Conservation (phyloP, 1,139 yeast genomes). For the Blastobotrys raffinosifermentans region DNA sequence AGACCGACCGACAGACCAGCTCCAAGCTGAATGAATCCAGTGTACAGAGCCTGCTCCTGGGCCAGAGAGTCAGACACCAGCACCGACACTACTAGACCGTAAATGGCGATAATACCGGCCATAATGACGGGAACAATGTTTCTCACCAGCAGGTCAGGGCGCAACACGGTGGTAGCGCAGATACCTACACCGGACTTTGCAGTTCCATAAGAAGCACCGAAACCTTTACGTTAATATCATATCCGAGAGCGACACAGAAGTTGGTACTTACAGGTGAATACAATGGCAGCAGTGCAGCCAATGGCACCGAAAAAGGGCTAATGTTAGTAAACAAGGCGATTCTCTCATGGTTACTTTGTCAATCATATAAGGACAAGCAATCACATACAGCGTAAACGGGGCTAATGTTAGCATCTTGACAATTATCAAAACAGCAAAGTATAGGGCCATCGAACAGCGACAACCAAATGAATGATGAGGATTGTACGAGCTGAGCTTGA, state of each 20-base stretch:
- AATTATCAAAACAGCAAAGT: no score
- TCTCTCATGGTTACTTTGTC: no score
- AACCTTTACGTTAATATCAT: slow-evolving; percentile 26
- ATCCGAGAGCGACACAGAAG: neutral
- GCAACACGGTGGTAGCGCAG: slow-evolving; percentile 94
- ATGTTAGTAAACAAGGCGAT: slow-evolving; percentile 20
- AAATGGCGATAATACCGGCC: slow-evolving; percentile 96
- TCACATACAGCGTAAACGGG: slow-evolving; percentile 67
- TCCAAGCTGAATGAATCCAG: slow-evolving; percentile 95
- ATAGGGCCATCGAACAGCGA: no score
- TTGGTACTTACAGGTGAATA: slow-evolving; percentile 63
- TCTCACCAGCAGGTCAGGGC: slow-evolving; percentile 86
- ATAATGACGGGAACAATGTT: slow-evolving; percentile 74
- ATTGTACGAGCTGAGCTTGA: no score
- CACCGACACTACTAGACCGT: slow-evolving; percentile 94
- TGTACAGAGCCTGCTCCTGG: slow-evolving; percentile 79
- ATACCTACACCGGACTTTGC: slow-evolving; percentile 99
- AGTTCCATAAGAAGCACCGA: slow-evolving; percentile 99
- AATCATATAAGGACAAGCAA: neutral
- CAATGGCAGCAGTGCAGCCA: slow-evolving; percentile 98
- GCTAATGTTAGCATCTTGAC: slow-evolving; percentile 34
- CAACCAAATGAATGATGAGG: no score
- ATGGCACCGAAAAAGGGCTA: slow-evolving; percentile 92
- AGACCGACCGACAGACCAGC: slow-evolving; percentile 95
- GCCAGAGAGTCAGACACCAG: slow-evolving; percentile 88